Percentiles rank a stretch among this genome's conserved stretches.
Conservation (phyloP, 108 stramenopile genomes). For the Nannochloropsis gaditana region DNA sequence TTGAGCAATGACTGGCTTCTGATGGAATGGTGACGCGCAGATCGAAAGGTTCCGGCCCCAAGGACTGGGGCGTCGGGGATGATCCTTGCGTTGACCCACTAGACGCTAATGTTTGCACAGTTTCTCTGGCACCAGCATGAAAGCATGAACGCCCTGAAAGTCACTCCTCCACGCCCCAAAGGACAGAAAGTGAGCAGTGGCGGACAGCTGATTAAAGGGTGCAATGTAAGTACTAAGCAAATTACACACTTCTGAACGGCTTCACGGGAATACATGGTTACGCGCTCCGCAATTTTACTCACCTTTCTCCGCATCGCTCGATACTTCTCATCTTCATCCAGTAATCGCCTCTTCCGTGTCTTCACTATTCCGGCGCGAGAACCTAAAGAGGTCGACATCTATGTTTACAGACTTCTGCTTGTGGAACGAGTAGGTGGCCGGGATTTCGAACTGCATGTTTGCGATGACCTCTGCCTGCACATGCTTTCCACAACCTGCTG, state of each 20-base stretch:
- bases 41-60: slow-evolving; percentile 1
- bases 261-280: no score
- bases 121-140: not conserved
- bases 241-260: no score
- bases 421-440: slow-evolving; percentile 83
- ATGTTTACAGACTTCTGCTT: slow-evolving; percentile 74
- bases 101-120: not conserved
- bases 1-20: slow-evolving; percentile 19
- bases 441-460: slow-evolving; percentile 86
- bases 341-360: not conserved
- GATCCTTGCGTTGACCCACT: not conserved
- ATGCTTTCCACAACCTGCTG: slow-evolving; percentile 59
- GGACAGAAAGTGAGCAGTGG: not conserved
- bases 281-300: no score
- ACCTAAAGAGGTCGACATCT: slow-evolving; percentile 81
- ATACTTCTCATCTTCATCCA: no score
- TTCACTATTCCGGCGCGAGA: slow-evolving; percentile 31
- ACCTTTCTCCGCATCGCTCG: no score
- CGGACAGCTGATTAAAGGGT: slow-evolving; percentile 7
- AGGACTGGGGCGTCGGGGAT: not conserved
- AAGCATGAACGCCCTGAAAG: slow-evolving; percentile 20
- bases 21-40: not conserved
- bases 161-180: not conserved
- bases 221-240: not conserved
- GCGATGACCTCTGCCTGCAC: slow-evolving; percentile 67